These are phyloP conservation scores for Tilletia setariae DNA, from an alignment of 1,284 basidiomycete genomes.

Conservation along the genomic window DNA sequence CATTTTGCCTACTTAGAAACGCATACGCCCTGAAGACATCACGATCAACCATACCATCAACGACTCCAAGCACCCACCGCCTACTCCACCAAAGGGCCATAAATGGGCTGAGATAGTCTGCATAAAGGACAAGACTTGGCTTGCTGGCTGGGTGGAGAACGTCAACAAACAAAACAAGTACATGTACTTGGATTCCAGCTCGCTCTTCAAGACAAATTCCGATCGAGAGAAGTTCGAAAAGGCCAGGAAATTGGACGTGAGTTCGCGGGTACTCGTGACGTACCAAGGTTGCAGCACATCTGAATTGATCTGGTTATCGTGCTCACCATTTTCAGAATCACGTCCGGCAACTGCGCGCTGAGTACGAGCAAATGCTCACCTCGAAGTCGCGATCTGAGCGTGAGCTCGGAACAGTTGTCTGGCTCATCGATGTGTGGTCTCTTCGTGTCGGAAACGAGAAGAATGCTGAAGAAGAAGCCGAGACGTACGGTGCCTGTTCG, in stretches of 20 bases:
- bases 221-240: constrained; percentile 54
- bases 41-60: constrained; percentile 53
- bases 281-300: neutral
- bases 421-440: constrained; percentile 54
- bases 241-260: constrained; percentile 47
- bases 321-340: constrained; percentile 18
- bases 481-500: constrained; percentile 53
- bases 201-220: constrained; percentile 51
- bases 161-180: constrained; percentile 53
- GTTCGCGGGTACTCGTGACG: constrained; percentile 9
- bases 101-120: constrained; percentile 50
- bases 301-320: neutral
- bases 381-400: constrained; percentile 48
- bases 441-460: constrained; percentile 54
- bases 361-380: constrained; percentile 45
- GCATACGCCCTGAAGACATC: constrained; percentile 46
- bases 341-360: constrained; percentile 44
- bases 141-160: constrained; percentile 53
- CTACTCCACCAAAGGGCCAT: constrained; percentile 46
- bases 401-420: constrained; percentile 53
- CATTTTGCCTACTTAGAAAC: constrained; percentile 13
- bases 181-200: constrained; percentile 51
- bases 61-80: constrained; percentile 39
- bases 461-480: constrained; percentile 54
- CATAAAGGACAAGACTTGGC: constrained; percentile 52